Evolutionary conservation across 371 early-diverging fungal genomes (phyloP).

Genomic region (Dipsacomyces acuminosporus): DNA sequence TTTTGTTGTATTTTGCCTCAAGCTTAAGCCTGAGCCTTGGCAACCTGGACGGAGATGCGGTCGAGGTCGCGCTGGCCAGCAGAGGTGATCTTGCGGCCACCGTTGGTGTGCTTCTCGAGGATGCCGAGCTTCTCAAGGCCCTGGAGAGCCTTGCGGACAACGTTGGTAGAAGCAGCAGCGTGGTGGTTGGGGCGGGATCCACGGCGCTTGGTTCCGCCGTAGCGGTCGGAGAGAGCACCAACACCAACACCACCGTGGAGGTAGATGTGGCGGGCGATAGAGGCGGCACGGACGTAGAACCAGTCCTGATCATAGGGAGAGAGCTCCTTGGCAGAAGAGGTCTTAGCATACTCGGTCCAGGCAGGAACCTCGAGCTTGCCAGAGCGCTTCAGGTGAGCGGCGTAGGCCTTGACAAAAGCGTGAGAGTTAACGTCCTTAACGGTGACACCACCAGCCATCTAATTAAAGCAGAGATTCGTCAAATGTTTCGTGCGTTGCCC

Average conservation of each 20-base stretch:
- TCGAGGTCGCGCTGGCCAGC: constrained; percentile 84
- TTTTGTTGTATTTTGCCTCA: too few species aligned
- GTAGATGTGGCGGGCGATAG: constrained; percentile 98
- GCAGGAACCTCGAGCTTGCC: constrained; percentile 97
- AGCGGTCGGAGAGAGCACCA: constrained; percentile 88
- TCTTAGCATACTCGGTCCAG: constrained; percentile 98
- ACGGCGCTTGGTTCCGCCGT: constrained; percentile 90
- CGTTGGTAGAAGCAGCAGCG: constrained; percentile 82
- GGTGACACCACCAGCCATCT: constrained; percentile 66
- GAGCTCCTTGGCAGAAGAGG: constrained; percentile 92
- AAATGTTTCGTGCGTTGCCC: too few species aligned
- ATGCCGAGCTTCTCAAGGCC: constrained; percentile 96
- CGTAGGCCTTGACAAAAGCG: constrained; percentile 94
- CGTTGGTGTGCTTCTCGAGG: constrained; percentile 82
- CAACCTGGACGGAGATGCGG: constrained; percentile 50
- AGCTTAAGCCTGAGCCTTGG: constrained; percentile 24
- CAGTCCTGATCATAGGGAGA: constrained; percentile 98
- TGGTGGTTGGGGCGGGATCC: constrained; percentile 93
- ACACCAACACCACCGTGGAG: constrained; percentile 89
- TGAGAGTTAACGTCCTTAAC: constrained; percentile 97
- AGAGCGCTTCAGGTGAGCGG: constrained; percentile 95
- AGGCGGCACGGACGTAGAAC: constrained; percentile 97
- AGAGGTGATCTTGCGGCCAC: constrained; percentile 79
- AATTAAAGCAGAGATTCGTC: too few species aligned
- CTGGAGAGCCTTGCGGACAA: constrained; percentile 94